Evolutionary conservation across 192 early-diverging fungal genomes (phyloP).

Genomic region (Globomyces pollinis-pini): DNA sequence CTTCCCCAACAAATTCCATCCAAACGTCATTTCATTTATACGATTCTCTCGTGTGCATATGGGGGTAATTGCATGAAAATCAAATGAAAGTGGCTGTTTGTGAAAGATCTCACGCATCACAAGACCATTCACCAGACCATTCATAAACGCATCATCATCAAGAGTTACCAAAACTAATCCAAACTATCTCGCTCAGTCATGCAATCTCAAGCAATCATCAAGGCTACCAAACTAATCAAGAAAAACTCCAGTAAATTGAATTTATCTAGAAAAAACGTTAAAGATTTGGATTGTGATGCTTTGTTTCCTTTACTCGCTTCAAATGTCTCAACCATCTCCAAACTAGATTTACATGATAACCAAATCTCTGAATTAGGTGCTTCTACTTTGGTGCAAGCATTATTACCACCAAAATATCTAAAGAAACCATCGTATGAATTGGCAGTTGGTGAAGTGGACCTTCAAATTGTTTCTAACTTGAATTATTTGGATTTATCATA

Average conservation of each 20-base stretch:
- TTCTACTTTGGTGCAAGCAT: background rate
- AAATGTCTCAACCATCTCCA: background rate
- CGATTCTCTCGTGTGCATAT: too few relatives aligned
- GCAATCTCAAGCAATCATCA: constrained; percentile 1
- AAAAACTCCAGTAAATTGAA: background rate
- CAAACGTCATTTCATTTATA: too few relatives aligned
- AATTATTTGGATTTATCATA: background rate
- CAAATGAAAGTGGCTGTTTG: too few relatives aligned
- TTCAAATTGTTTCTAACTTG: background rate
- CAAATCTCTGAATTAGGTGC: constrained; percentile 1
- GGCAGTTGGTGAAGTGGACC: too few relatives aligned
- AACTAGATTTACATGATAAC: constrained; percentile 2
- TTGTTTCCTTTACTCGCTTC: background rate
- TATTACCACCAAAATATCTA: background rate
- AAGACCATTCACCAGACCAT: too few relatives aligned
- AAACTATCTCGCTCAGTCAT: too few relatives aligned
- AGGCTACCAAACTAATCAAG: constrained; percentile 2
- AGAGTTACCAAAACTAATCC: too few relatives aligned
- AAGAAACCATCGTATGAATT: too few relatives aligned
- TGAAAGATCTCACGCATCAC: too few relatives aligned
- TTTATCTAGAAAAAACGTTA: background rate
- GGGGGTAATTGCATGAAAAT: too few relatives aligned
- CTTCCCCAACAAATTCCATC: too few relatives aligned
- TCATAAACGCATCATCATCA: too few relatives aligned
- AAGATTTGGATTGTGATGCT: background rate